phyloP scores from a whole-genome alignment of 1,284 basidiomycete species.

The Albatrellus sp. region DNA sequence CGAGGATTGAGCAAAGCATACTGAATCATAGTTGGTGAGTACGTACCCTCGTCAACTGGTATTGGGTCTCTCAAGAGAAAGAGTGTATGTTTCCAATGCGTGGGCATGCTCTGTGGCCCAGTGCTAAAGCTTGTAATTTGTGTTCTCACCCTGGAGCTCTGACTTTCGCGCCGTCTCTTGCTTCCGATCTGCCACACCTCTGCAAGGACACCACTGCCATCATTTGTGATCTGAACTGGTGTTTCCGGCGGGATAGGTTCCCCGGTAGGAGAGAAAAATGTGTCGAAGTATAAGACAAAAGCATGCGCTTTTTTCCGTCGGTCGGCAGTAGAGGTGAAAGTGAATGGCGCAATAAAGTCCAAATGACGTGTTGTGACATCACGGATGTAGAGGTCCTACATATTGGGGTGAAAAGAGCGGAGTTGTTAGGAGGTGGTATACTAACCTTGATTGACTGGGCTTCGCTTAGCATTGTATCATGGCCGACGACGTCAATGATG shows the following conservation, averaged over 20 bases:
- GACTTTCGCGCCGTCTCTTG: constrained; percentile 33
- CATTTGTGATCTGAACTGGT: constrained; percentile 38
- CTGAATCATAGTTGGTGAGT: constrained; percentile 1
- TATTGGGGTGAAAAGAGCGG: constrained; percentile 1
- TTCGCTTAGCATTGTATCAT: constrained; percentile 58
- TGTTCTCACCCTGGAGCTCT: constrained; percentile 24
- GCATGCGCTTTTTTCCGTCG: constrained; percentile 61
- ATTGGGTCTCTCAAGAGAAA: constrained; percentile 82
- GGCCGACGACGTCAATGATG: constrained; percentile 68
- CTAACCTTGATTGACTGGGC: constrained; percentile 58
- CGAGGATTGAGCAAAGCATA: too few relatives aligned
- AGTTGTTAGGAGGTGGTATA: not conserved
- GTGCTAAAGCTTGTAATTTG: constrained; percentile 81
- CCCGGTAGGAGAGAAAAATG: constrained; percentile 69
- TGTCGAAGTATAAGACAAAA: constrained; percentile 90
- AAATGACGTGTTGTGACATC: constrained; percentile 59
- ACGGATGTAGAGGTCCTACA: constrained; percentile 60
- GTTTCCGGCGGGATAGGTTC: constrained; percentile 38
- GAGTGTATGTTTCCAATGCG: constrained; percentile 98
- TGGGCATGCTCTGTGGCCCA: constrained; percentile 74
- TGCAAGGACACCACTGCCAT: constrained; percentile 50
- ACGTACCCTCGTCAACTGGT: constrained; percentile 55
- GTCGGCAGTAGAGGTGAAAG: constrained; percentile 45
- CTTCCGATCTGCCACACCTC: constrained; percentile 68
- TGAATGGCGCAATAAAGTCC: constrained; percentile 70